Percentiles rank a stretch among this genome's conserved stretches.
phyloP scores from a whole-genome alignment of 148 eudicot genomes.

The Selenicereus undatus region DNA sequence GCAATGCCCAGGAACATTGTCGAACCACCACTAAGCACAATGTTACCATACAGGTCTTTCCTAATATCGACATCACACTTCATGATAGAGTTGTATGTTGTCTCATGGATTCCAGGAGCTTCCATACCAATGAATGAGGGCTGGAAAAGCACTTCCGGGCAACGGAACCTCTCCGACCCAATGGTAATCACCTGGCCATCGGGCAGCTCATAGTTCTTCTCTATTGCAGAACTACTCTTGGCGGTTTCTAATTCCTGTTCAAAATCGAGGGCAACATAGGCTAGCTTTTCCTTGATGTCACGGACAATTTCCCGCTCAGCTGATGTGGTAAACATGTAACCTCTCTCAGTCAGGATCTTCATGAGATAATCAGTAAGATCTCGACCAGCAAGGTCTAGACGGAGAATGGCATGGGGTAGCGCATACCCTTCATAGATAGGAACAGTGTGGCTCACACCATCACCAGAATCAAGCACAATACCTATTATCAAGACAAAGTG shows the following conservation, averaged over 20 bases:
- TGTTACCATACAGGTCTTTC: slow-evolving; percentile 31
- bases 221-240: slow-evolving; percentile 30
- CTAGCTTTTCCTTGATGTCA: slow-evolving; percentile 33
- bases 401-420: slow-evolving; percentile 32
- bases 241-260: slow-evolving; percentile 33
- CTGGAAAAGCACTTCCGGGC: slow-evolving; percentile 36
- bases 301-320: slow-evolving; percentile 37
- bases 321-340: slow-evolving; percentile 36
- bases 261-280: slow-evolving; percentile 32
- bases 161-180: slow-evolving; percentile 33
- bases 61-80: slow-evolving; percentile 32
- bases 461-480: slow-evolving; percentile 39
- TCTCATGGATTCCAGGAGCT: slow-evolving; percentile 29
- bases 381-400: slow-evolving; percentile 33
- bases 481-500: slow-evolving; percentile 9
- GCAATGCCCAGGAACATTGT: slow-evolving; percentile 39
- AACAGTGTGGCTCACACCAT: slow-evolving; percentile 35
- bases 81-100: slow-evolving; percentile 32
- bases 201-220: slow-evolving; percentile 33
- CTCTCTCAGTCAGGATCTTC: slow-evolving; percentile 33
- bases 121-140: slow-evolving; percentile 29
- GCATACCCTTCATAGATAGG: slow-evolving; percentile 40
- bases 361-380: slow-evolving; percentile 37
- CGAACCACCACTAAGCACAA: slow-evolving; percentile 39
- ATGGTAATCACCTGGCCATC: slow-evolving; percentile 35